Evolutionary conservation across 2,329 filamentous ascomycete species (phyloP).

Genomic region (Penicillium sp.): DNA sequence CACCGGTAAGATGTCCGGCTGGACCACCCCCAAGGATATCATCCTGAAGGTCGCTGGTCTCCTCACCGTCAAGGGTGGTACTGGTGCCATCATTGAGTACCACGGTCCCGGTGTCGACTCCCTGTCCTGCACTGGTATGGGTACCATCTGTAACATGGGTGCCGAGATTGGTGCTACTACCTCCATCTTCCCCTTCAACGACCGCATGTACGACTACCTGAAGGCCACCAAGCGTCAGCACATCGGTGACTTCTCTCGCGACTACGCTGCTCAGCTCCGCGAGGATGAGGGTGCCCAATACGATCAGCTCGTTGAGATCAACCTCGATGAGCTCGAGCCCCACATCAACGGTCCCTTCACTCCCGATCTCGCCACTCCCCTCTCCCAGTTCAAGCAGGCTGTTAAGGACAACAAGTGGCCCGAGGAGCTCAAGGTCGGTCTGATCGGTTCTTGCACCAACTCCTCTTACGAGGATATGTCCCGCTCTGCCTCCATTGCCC

Average conservation of each 20-base stretch:
- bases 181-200: conserved; percentile 95
- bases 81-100: conserved; percentile 70
- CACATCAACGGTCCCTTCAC: conserved; percentile 99
- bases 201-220: conserved; percentile 96
- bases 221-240: conserved; percentile 83
- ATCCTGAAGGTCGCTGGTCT: conserved; percentile 97
- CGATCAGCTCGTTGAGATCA: conserved; percentile 94
- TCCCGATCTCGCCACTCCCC: conserved; percentile 93
- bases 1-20: conserved; percentile 84
- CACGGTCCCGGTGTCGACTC: conserved; percentile 70
- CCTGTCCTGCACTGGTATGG: conserved; percentile 84
- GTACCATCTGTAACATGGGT: conserved; percentile 72
- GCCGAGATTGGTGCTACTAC: conserved; percentile 74
- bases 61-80: conserved; percentile 96
- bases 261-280: conserved; percentile 81
- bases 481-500: conserved; percentile 85
- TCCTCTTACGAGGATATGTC: conserved; percentile 87
- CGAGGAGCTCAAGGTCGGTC: conserved; percentile 90
- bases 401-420: conserved; percentile 96
- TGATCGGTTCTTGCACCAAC: conserved; percentile 99
- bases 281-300: conserved; percentile 92
- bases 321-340: conserved; percentile 91
- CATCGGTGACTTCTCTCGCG: conserved; percentile 86
- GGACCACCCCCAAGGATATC: conserved; percentile 93
- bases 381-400: conserved; percentile 94